These are phyloP conservation scores for Aspergillus floridensis DNA, from an alignment of 2,329 filamentous ascomycete species.

Conservation along the genomic window DNA sequence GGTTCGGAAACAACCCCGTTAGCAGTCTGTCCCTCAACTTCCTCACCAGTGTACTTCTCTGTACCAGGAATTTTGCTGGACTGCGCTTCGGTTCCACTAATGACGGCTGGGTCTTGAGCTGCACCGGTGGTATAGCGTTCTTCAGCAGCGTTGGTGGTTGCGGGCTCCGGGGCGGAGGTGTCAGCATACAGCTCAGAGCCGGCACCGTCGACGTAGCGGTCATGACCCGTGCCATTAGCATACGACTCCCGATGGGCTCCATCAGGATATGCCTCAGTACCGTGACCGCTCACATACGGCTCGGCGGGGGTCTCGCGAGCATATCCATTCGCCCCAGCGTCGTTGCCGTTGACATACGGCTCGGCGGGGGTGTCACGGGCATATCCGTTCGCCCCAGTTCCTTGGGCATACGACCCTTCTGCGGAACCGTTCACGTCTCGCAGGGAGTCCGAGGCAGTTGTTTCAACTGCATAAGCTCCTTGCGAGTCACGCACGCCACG, in stretches of 20 bases:
- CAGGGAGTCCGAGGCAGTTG: conserved; percentile 1
- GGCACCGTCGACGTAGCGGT: not conserved
- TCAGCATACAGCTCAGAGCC: not conserved
- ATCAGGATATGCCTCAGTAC: not conserved
- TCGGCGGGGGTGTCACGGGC: not conserved
- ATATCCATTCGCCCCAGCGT: too few relatives aligned
- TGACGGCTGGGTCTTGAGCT: not conserved
- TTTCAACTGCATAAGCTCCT: not conserved
- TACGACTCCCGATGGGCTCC: not conserved
- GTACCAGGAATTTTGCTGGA: not conserved
- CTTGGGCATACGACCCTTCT: conserved; percentile 1
- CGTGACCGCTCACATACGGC: too few relatives aligned
- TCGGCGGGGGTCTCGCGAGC: too few relatives aligned
- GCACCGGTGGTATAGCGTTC: not conserved
- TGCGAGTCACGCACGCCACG: conserved; percentile 10
- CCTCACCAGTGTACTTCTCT: not conserved
- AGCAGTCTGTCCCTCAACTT: not conserved
- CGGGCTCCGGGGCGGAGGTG: not conserved
- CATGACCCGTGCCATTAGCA: not conserved
- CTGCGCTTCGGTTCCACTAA: not conserved
- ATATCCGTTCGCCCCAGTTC: not conserved
- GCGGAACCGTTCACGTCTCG: conserved; percentile 4
- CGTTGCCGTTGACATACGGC: not conserved
- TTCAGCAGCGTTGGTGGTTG: not conserved
- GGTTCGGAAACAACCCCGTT: not conserved